A percentile compares a stretch with the other conserved stretches of the same genome.
Conservation (phyloP, 106 monocot species). For the Phalaenopsis equestris region DNA sequence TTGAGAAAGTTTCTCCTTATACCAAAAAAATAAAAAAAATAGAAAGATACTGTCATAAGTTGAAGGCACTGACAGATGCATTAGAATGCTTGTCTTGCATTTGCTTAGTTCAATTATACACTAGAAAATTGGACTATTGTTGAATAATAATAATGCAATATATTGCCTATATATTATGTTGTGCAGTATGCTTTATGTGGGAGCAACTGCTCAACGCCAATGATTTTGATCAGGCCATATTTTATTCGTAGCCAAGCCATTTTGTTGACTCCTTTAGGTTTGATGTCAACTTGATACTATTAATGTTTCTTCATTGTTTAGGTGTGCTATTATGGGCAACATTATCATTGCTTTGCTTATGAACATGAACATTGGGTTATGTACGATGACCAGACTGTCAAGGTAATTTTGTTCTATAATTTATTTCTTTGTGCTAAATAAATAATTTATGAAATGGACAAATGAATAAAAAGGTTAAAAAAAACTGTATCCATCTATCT, state of each 20-base stretch:
- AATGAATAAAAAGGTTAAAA: background rate
- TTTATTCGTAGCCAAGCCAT: background rate
- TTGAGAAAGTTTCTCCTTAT: background rate
- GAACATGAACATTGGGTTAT: conserved; percentile 62
- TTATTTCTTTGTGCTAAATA: background rate
- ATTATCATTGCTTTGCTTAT: conserved; percentile 86
- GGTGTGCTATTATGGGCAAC: conserved; percentile 94
- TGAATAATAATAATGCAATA: background rate
- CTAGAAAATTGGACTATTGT: background rate
- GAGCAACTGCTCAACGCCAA: background rate
- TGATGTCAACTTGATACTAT: background rate
- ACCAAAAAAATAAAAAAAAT: no score
- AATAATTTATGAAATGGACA: background rate
- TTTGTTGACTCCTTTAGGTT: background rate
- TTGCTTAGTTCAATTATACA: background rate
- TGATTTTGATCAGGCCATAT: background rate
- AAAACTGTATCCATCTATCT: background rate
- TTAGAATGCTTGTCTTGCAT: background rate
- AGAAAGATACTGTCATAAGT: background rate
- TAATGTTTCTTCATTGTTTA: conserved; percentile 15
- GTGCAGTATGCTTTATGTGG: background rate
- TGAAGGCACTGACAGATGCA: background rate
- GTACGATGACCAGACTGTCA: conserved; percentile 84
- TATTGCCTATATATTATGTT: background rate
- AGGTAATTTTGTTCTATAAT: conserved; percentile 29